phyloP scores from a whole-genome alignment of 139 green algal species.

The Micractinium conductrix region DNA sequence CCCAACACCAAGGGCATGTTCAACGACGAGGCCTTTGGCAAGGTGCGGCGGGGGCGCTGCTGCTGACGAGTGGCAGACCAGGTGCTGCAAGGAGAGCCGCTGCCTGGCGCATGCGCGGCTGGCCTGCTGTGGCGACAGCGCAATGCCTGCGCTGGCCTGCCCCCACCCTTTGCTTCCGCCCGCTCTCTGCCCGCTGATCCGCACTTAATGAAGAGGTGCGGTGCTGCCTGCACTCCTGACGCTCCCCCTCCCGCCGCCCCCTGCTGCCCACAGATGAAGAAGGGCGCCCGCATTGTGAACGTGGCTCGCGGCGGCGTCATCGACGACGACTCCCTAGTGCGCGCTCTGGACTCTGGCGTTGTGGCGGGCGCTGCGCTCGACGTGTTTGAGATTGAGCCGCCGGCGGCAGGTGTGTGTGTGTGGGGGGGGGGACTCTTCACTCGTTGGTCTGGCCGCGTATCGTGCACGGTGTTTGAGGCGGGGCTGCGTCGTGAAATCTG shows the following conservation, averaged over 20 bases:
- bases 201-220: neutral
- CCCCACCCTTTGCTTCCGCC: neutral
- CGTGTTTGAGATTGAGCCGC: conserved; percentile 84
- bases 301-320: conserved; percentile 96
- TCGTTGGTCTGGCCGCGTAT: neutral
- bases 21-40: conserved; percentile 84
- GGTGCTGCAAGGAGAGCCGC: neutral
- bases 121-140: neutral
- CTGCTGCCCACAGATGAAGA: conserved; percentile 71
- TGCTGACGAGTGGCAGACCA: neutral
- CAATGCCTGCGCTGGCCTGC: neutral
- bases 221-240: neutral
- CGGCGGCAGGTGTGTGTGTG: neutral
- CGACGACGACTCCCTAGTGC: conserved; percentile 83
- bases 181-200: neutral
- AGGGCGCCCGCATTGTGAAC: conserved; percentile 92
- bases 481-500: too few species aligned
- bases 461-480: neutral
- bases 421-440: neutral
- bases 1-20: conserved; percentile 86
- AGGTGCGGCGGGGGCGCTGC: conserved; percentile 21
- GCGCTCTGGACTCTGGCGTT: conserved; percentile 81
- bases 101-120: neutral
- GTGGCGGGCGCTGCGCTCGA: conserved; percentile 83
- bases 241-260: neutral